Percentiles rank a stretch among this genome's conserved stretches.
These are phyloP conservation scores for Panus rudis DNA, from an alignment of 768 basidiomycete species.

Conservation along the genomic window DNA sequence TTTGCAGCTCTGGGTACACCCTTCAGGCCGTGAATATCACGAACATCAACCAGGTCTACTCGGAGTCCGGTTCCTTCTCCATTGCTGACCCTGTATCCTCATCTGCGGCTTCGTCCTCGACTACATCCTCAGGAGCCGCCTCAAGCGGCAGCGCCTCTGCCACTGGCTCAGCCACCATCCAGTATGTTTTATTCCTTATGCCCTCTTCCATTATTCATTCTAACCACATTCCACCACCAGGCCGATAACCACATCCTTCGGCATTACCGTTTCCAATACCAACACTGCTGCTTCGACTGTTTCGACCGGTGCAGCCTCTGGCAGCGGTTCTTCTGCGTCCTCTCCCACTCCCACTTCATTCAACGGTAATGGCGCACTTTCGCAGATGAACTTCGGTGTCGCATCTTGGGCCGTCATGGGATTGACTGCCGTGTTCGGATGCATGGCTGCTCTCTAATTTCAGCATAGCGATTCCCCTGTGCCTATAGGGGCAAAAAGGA, in stretches of 20 bases:
- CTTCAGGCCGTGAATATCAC: constrained; percentile 38
- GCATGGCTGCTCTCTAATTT: constrained; percentile 35
- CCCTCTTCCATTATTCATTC: not conserved
- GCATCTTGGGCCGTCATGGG: constrained; percentile 27
- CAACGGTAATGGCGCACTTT: constrained; percentile 29
- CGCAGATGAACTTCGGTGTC: no score
- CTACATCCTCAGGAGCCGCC: constrained; percentile 10
- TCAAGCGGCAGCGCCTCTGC: constrained; percentile 1
- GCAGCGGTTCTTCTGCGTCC: constrained; percentile 10
- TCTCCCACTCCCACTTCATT: constrained; percentile 24
- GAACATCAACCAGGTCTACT: constrained; percentile 41
- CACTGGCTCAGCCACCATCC: not conserved
- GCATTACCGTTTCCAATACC: constrained; percentile 12
- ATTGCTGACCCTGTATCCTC: constrained; percentile 23
- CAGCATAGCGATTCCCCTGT: no score
- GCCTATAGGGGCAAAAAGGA: no score
- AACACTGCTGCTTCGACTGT: constrained; percentile 7
- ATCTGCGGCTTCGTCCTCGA: constrained; percentile 10
- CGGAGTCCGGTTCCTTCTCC: constrained; percentile 34
- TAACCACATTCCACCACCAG: constrained; percentile 12
- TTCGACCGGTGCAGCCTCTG: constrained; percentile 8
- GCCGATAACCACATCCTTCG: constrained; percentile 13
- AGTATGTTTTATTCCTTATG: not conserved
- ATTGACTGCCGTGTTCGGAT: constrained; percentile 41
- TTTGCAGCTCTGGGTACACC: constrained; percentile 39